Percentiles rank a stretch among this genome's conserved stretches.
These are phyloP conservation scores for Amauroascus niger DNA, from an alignment of 2,329 filamentous ascomycete species.

Conservation along the genomic window DNA sequence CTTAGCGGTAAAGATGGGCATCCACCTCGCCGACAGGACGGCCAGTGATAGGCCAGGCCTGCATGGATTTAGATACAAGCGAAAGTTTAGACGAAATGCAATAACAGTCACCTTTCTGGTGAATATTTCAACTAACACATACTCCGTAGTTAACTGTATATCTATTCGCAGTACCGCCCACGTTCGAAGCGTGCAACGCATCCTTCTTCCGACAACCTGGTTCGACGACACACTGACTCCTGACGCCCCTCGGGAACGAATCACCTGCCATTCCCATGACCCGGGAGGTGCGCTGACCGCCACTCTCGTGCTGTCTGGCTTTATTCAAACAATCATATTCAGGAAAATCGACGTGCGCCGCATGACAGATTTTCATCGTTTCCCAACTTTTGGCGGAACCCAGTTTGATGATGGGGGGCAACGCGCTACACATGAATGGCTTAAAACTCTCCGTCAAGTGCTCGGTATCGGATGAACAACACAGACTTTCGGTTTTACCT, in stretches of 20 bases:
- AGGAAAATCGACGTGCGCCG: too few species aligned
- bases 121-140: too few species aligned
- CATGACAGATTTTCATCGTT: conserved; percentile 2
- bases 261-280: conserved; percentile 2
- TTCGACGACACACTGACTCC: neutral
- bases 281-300: neutral
- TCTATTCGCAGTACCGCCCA: neutral
- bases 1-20: neutral
- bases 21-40: neutral
- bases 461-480: neutral
- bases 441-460: neutral
- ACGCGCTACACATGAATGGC: neutral
- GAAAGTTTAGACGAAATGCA: neutral
- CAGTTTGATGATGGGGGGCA: too few species aligned
- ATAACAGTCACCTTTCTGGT: too few species aligned
- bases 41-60: neutral
- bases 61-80: neutral
- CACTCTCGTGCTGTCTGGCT: neutral
- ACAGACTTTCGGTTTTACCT: too few species aligned
- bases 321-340: too few species aligned
- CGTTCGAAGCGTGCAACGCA: neutral
- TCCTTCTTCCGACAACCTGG: conserved; percentile 8
- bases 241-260: conserved; percentile 1
- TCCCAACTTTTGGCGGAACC: too few species aligned
- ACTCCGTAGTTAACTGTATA: too few species aligned